A percentile compares a stretch with the other conserved stretches of the same genome.
These are phyloP conservation scores for Paspalum notatum DNA, from an alignment of 176 grass and related monocot species.

Conservation along the genomic window DNA sequence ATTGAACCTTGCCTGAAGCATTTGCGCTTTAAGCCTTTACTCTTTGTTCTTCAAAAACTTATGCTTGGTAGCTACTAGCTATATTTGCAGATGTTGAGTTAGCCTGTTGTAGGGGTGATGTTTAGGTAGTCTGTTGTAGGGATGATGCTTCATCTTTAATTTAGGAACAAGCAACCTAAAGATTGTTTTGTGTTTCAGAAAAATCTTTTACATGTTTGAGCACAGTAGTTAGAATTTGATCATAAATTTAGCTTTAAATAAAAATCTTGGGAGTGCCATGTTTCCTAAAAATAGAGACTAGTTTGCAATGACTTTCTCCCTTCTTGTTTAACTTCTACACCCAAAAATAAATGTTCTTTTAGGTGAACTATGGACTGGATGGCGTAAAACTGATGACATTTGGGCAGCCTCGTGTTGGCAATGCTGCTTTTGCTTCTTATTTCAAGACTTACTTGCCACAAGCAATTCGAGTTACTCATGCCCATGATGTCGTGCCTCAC, in stretches of 20 bases:
- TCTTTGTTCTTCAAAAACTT: slow-evolving; percentile 2
- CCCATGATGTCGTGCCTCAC: slow-evolving; percentile 85
- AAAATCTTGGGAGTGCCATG: background rate
- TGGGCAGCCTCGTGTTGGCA: slow-evolving; percentile 88
- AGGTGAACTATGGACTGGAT: slow-evolving; percentile 70
- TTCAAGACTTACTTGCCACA: slow-evolving; percentile 74
- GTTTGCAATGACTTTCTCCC: background rate
- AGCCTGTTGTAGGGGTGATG: background rate
- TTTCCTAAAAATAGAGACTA: background rate
- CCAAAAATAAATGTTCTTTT: slow-evolving; percentile 26
- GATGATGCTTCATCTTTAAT: background rate
- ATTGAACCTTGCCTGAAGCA: slow-evolving; percentile 23
- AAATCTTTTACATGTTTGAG: background rate
- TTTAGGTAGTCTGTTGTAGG: too few relatives aligned
- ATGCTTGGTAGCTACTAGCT: background rate
- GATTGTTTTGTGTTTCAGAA: background rate
- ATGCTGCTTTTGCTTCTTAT: slow-evolving; percentile 83
- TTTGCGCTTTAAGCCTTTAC: background rate
- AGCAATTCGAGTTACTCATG: slow-evolving; percentile 78
- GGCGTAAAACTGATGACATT: slow-evolving; percentile 78
- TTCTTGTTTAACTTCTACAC: slow-evolving; percentile 9
- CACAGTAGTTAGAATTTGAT: background rate
- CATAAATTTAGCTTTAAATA: background rate
- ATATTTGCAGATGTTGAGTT: background rate
- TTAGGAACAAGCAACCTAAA: slow-evolving; percentile 4